Base-by-base conservation (phyloP, 768 basidiomycete species). In the Aureoboletus auriporus region DNA sequence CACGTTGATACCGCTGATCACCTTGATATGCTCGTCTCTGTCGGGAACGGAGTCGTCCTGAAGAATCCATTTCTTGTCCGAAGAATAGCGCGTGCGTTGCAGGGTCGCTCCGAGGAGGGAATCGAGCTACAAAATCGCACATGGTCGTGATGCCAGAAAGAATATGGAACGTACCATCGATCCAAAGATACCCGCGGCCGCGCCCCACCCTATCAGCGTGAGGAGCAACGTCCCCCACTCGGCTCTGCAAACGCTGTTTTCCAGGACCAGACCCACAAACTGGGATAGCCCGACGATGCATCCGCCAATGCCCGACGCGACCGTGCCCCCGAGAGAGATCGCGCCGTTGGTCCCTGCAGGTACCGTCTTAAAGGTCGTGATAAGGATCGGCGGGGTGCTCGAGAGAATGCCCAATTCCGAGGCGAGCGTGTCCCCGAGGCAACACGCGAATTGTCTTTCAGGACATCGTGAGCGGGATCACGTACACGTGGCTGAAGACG, bases 271-370 rank as follows among this genome's bases (percentile, higher is more conserved):
- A 27, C 75, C 73, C 14, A 69, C 44, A 17, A 77, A 78, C 61
- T 89, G 75, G 8, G 80, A 72, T 11, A 75, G 41, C 5, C 92
- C 93, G 56, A 95, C 83, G 4, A 85, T 54, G 3, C 74, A 59
- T 0, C 94, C 94, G 1, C 94, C 94, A 1, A 73, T 64, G 12
- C 84, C 67, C 1, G 89, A 91, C 8, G 84, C 83, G 13, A 80
- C 55, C 3, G 89, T 89, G 13, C 94, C 94, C 37, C 80, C 76
- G 3, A 77, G 47, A 6, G 90, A 88, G 50, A 96, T 78, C 0
- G 78, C 94, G 4, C 94, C 94, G 58, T 97, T 96, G 9, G 94
- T 96, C 3, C 94, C 94, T 2, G 85, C 83, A 2, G 93, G 93
- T 0, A 93, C 89, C 1, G 69, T 55, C 54, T 75, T 77, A 45